These are phyloP conservation scores for Fermentozyma sake DNA, from an alignment of 1,139 yeast species.

Conservation along the genomic window DNA sequence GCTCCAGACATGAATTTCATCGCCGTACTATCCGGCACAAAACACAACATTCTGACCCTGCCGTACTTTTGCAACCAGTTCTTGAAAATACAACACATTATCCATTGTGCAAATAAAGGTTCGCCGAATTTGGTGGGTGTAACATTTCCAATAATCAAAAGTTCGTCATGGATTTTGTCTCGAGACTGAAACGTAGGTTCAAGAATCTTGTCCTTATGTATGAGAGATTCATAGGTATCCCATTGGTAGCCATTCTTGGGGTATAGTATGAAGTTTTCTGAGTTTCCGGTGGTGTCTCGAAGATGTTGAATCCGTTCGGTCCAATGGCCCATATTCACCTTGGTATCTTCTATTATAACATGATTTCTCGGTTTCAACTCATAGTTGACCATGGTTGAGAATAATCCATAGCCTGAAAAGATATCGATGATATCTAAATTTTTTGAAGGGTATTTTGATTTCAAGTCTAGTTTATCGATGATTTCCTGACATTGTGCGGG, in stretches of 20 bases:
- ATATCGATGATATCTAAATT: conserved; percentile 60
- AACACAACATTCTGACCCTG: conserved; percentile 62
- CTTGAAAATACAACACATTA: conserved; percentile 60
- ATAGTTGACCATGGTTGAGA: conserved; percentile 52
- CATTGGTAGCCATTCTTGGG: conserved; percentile 59
- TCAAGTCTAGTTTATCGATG: conserved; percentile 39
- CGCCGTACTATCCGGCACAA: conserved; percentile 59
- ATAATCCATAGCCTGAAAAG: conserved; percentile 53
- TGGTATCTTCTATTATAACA: conserved; percentile 50
- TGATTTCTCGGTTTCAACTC: conserved; percentile 58
- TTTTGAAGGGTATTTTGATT: conserved; percentile 35
- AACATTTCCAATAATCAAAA: conserved; percentile 64
- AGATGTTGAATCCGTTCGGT: conserved; percentile 18
- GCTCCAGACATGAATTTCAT: conserved; percentile 54
- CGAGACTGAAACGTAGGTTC: conserved; percentile 37
- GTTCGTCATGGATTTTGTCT: conserved; percentile 52
- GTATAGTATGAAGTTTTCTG: conserved; percentile 28
- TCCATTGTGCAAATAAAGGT: conserved; percentile 70
- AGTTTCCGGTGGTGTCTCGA: conserved; percentile 17
- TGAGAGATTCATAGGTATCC: conserved; percentile 49
- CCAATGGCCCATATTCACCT: conserved; percentile 32
- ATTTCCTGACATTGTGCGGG: conserved; percentile 32
- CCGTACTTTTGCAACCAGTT: conserved; percentile 80
- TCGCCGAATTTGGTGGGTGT: conserved; percentile 53
- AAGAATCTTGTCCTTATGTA: conserved; percentile 37